Evolutionary conservation across 345 rosid genomes (phyloP), one percentile per base, ranked within the genome.

Genomic region (Syzygium aromaticum): DNA sequence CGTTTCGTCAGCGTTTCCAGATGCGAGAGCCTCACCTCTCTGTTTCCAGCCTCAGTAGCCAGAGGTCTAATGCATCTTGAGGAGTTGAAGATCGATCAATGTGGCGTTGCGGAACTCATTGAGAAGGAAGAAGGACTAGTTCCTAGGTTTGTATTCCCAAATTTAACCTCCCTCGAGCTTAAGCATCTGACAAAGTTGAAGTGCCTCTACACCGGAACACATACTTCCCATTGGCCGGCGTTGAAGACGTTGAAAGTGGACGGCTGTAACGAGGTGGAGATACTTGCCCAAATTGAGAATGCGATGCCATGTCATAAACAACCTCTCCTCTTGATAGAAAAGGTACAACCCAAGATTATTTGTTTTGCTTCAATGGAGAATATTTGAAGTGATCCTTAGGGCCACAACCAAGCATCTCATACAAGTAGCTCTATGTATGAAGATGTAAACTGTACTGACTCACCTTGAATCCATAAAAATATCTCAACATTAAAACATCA

Each of bases 1-100:
- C 19, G 0, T 14, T n/a, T 0, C 11, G 0, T 61, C 12, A 13
- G 8, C 1, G 0, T 61, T 13, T 61, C 33, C 0, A 0, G 1
- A 2, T 61, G 73, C 1, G 0, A 2, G 33, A n/a, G 40, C 77
- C 40, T 63, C 3, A 3, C 40, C 11, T 63, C 21, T 28, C 0
- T 63, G 0, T 63, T 63, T 63, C 21, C 40, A 7, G 2, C 1
- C 10, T 63, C 1, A 28, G 0, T 28, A 63, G 1, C 10, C 0
- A 28, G 1, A 63, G 77, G 28, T 63, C 21, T 7, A 3, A 28
- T 1, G 0, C 77, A 28, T 28, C 40, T 63, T 14, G 77, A 63
- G 5, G 0, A 63, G 40, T 28, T 28, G 21, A 0, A 0, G 1
- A 28, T 63, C 38, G 1, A 8, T 28, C 5, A 28, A 28, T 63